Base-by-base conservation (phyloP, 306 rosid genomes). In the Pyrus bretschneideri region DNA sequence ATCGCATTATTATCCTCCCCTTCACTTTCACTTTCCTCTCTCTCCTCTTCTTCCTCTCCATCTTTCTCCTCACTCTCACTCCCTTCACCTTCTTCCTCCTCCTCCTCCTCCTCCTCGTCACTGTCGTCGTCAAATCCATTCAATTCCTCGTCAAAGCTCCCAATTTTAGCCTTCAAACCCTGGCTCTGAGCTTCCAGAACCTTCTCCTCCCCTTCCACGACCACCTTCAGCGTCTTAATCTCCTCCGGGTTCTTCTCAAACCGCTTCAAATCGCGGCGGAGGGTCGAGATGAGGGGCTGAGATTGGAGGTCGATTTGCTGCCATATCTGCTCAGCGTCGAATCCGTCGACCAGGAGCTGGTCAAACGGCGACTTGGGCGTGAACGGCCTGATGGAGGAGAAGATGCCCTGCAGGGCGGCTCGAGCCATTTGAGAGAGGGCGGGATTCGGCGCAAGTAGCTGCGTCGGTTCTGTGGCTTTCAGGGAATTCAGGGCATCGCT, bases 311-410 rank as follows among this genome's bases (percentile, higher is more conserved):
- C 99, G 33, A 90, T 89, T 82, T 95, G 99, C 78, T 95, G 97
- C 99, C 99, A 95, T 83, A 95, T 90, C 89, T 95, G 99, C 83
- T 95, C 99, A 4, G 88, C 90, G 75, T 95, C 99, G 84, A 88
- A 95, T 6, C 96, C 93, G 3, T 95, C 89, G 4, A 86, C 87
- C 68, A 95, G 78, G 66, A 95, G 97, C 66, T 84, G 80, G 14
- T 95, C 96, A 42, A 95, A 76, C 5, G 92, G 97, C 22, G 93
- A 81, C 71, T 92, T 95, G 23, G 71, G 90, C 33, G 88, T 78
- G 80, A 84, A 90, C 0, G 96, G 97, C 69, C 84, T 82, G 62
- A 95, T 87, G 30, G 80, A 66, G 33, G 96, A 83, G 87, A 95
- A 95, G 31, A 92, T 77, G 44, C 68, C 66, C 85, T 84, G 88